Evolutionary conservation across 371 early-diverging fungal genomes (phyloP), one percentile per base, ranked within the genome.

Genomic region (Basidiobolus meristosporus): DNA sequence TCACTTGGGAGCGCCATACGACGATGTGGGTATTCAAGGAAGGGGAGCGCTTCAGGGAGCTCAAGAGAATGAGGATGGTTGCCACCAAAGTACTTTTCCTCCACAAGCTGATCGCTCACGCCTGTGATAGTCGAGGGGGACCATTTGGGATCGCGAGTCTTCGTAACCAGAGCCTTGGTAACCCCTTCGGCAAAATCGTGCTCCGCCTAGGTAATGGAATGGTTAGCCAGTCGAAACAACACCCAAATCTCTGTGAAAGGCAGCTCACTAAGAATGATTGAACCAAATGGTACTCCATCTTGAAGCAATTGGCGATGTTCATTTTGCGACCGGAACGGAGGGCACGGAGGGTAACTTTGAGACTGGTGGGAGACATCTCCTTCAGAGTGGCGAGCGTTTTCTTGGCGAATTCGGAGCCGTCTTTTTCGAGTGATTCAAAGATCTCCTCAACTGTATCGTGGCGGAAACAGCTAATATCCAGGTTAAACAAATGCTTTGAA

Each of bases 181-280:
- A 93, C 90, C 17, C 95, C 93, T 63, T 88, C 89, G 37, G 60
- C 51, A 48, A 96, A 88, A 50, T 95, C 96, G 36, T 77, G 77
- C 2, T 67, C 74, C 15, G 48, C 42, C 62, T 60, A 56, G 7
- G 7, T 7, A 9, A 9, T 30, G 31, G n/a, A 9, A 9, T 16
- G n/a, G n/a, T n/a, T n/a, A n/a, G n/a, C n/a, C n/a, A n/a, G n/a
- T n/a, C n/a, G n/a, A n/a, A n/a, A n/a, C n/a, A n/a, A n/a, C n/a
- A n/a, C n/a, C n/a, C n/a, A n/a, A n/a, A n/a, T n/a, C 18, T 7
- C 16, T n/a, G 12, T 16, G 14, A n/a, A 18, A 51, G 58, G 11
- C 29, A 41, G 26, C 52, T 44, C 48, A 75, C 73, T 63, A 87
- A 55, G 52, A 86, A 80, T 51, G 76, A 71, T 49, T 77, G 76